These are phyloP conservation scores for Ananas comosus DNA, from an alignment of 176 grass and related monocot genomes.

Conservation along the genomic window DNA sequence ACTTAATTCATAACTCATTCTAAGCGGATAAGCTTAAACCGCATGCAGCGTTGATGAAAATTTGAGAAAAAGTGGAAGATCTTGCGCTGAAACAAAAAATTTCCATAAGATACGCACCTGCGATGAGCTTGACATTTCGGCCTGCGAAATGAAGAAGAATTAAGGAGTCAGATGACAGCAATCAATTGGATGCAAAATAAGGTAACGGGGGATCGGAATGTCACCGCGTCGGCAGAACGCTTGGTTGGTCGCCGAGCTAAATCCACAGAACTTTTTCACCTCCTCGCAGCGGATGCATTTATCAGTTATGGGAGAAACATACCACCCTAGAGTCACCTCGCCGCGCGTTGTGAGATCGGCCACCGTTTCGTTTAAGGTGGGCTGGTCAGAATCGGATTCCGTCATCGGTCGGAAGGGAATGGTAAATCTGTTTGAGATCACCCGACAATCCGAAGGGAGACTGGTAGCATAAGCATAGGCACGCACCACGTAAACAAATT, in stretches of 20 bases:
- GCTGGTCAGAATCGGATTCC: neutral
- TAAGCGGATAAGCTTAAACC: too few species aligned
- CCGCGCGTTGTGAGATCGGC: neutral
- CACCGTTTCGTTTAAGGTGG: neutral
- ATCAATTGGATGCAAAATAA: neutral
- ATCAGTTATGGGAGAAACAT: neutral
- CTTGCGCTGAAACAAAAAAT: neutral
- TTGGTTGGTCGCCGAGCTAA: slow-evolving; percentile 22
- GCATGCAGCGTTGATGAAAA: neutral
- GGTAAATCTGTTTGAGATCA: neutral
- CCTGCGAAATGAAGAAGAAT: slow-evolving; percentile 15
- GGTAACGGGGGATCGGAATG: neutral
- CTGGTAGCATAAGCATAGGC: neutral
- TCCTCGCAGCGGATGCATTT: slow-evolving; percentile 13
- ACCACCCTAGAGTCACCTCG: neutral
- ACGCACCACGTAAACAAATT: slow-evolving; percentile 6
- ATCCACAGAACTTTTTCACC: slow-evolving; percentile 3
- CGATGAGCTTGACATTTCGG: slow-evolving; percentile 20
- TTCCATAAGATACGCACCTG: slow-evolving; percentile 2
- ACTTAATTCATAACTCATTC: neutral
- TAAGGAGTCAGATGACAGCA: neutral
- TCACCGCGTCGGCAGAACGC: slow-evolving; percentile 20
- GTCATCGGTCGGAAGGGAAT: neutral
- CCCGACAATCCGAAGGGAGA: slow-evolving; percentile 3
- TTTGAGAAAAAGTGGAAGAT: slow-evolving; percentile 1